A percentile compares a stretch with the other conserved stretches of the same genome.
These are phyloP conservation scores for Sporopachydermia lactativora DNA, from an alignment of 805 yeast genomes.

Conservation along the genomic window DNA sequence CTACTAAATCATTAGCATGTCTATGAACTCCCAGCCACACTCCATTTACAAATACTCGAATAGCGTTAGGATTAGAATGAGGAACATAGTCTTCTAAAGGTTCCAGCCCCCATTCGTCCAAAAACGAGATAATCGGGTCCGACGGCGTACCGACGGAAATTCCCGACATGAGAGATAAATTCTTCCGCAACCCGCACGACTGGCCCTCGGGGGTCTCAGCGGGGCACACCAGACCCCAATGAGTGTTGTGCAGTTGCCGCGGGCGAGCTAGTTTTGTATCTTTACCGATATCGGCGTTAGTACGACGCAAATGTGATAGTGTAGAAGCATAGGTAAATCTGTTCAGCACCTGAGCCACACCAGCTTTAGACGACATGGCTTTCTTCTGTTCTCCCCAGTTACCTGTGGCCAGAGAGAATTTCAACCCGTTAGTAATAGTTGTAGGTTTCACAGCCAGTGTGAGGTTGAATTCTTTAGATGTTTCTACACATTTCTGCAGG, in stretches of 20 bases:
- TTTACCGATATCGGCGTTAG: conserved; percentile 98
- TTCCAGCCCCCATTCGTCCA: conserved; percentile 99
- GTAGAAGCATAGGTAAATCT: conserved; percentile 98
- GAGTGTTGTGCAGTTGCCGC: conserved; percentile 97
- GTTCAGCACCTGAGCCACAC: conserved; percentile 97
- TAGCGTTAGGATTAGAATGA: conserved; percentile 77
- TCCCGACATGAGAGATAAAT: conserved; percentile 91
- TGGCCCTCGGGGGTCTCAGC: conserved; percentile 99
- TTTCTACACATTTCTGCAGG: conserved; percentile 98
- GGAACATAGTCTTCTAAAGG: conserved; percentile 94
- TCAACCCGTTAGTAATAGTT: conserved; percentile 93
- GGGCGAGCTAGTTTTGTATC: conserved; percentile 99
- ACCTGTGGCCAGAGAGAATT: conserved; percentile 97
- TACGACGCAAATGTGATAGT: conserved; percentile 94
- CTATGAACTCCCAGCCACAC: conserved; percentile 99
- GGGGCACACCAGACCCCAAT: conserved; percentile 99
- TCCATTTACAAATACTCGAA: conserved; percentile 94
- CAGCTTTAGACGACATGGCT: conserved; percentile 97
- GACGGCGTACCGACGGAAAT: conserved; percentile 97
- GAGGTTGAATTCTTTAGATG: conserved; percentile 91
- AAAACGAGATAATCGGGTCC: conserved; percentile 80
- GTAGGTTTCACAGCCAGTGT: conserved; percentile 94
- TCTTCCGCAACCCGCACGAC: conserved; percentile 98
- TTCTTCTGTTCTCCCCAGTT: conserved; percentile 99
- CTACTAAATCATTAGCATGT: conserved; percentile 86